Evolutionary conservation across 1,284 basidiomycete genomes (phyloP), one percentile per base, ranked within the genome.

Genomic region (Boletellus sp.): DNA sequence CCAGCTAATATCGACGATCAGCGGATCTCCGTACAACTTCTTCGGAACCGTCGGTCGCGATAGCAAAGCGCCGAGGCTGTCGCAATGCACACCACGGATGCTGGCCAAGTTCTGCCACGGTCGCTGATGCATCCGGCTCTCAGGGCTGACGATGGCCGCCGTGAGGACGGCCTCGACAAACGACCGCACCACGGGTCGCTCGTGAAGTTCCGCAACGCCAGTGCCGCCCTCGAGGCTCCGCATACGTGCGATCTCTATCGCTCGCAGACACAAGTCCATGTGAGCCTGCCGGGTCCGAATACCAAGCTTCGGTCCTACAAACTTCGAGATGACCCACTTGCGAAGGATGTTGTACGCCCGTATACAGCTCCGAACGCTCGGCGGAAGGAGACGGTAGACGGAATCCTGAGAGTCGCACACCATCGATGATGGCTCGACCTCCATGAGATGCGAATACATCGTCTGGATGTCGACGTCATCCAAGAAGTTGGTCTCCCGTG

Each of bases 1-100:
- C 89, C 89, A 92, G 8, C 86, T 88, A 56, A 89, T 78, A 62
- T 91, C 89, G 15, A 86, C 78, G 11, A 83, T 82, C 50, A 90
- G 69, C 12, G 76, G 70, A 28, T 81, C 78, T 32, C 73, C 71
- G 24, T 74, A 75, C n/a, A 69, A 61, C 15, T 76, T 68, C 2
- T 73, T 67, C 33, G 75, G 71, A 4, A 77, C 68, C 28, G 62
- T 69, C 4, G 81, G 79, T 43, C 75, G 74, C 13, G 75, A 74
- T 33, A 91, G 68, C 33, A 90, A 66, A 1, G 79, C 71, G 1
- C 70, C 60, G 8, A 91, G 69, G 5, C 81, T 81, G 47, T 91
- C 89, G 49, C 78, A 82, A 8, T 76, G 70, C 11, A 76, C 75
- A 2, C 80, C 80, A 35, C 89, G 82, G 45, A 67, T 70, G 21